Conservation (phyloP, 2,329 filamentous ascomycete species). For the Diaporthe citri region DNA sequence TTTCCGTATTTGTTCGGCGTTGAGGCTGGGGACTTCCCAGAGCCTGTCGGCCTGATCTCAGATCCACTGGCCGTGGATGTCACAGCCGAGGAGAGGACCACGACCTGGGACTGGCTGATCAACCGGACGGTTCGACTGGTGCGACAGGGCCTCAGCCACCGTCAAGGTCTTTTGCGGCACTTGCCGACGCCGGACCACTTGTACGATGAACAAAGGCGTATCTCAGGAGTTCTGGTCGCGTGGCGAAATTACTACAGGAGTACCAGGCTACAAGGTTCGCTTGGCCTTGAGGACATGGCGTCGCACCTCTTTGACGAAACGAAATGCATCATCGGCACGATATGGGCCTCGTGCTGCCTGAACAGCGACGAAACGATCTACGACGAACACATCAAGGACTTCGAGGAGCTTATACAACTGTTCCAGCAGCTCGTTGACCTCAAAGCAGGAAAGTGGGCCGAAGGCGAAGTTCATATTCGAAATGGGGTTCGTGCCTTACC, state of each 20-base stretch:
- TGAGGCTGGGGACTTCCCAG: constrained; percentile 30
- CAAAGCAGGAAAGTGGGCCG: constrained; percentile 37
- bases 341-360: constrained; percentile 52
- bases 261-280: background rate
- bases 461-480: constrained; percentile 55
- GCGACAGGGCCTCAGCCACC: constrained; percentile 28
- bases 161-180: constrained; percentile 16
- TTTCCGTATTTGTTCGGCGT: constrained; percentile 50
- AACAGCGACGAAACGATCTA: constrained; percentile 49
- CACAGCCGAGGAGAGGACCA: background rate
- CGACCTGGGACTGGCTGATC: constrained; percentile 33
- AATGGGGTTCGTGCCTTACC: constrained; percentile 55
- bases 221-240: background rate
- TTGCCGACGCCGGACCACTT: constrained; percentile 27
- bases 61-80: background rate
- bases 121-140: constrained; percentile 38
- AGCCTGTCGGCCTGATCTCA: constrained; percentile 23
- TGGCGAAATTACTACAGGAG: constrained; percentile 19
- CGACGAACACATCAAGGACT: constrained; percentile 52
- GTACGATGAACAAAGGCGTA: constrained; percentile 19
- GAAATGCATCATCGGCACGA: constrained; percentile 51
- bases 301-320: constrained; percentile 44
- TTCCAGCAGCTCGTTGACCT: constrained; percentile 42
- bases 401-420: constrained; percentile 53
- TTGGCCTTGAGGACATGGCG: background rate